phyloP scores from a whole-genome alignment of 2,329 filamentous ascomycete genomes.

The Gnomoniopsis smithogilvyi region DNA sequence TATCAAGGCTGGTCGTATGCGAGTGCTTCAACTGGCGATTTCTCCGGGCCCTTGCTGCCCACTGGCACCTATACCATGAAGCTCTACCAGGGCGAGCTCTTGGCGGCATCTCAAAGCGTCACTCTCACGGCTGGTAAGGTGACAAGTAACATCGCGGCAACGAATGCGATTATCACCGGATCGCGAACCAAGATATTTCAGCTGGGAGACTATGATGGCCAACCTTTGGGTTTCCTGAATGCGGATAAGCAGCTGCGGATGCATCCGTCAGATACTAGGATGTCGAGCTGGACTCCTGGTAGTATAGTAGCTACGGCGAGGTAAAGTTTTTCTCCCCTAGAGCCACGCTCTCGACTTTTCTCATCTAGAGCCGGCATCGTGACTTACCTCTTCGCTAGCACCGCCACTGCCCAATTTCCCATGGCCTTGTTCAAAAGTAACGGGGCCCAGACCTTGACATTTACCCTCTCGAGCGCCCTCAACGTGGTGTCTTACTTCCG shows the following conservation, averaged over 20 bases:
- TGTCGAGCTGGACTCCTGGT: slow-evolving; percentile 56
- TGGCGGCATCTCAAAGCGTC: slow-evolving; percentile 47
- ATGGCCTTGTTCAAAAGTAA: slow-evolving; percentile 68
- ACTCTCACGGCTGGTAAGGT: slow-evolving; percentile 49
- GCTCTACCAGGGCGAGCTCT: slow-evolving; percentile 57
- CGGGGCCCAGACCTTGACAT: slow-evolving; percentile 57
- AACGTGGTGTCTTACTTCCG: slow-evolving; percentile 55
- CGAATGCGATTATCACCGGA: slow-evolving; percentile 43
- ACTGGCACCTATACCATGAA: slow-evolving; percentile 59
- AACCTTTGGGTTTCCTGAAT: slow-evolving; percentile 63
- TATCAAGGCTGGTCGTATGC: slow-evolving; percentile 59
- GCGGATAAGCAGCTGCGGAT: slow-evolving; percentile 64
- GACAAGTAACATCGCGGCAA: slow-evolving; percentile 45
- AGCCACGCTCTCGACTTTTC: not conserved
- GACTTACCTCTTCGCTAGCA: slow-evolving; percentile 21
- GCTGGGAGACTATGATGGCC: slow-evolving; percentile 64
- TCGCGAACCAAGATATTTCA: slow-evolving; percentile 56
- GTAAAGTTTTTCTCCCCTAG: not conserved
- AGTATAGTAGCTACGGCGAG: slow-evolving; percentile 59
- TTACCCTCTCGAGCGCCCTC: slow-evolving; percentile 49
- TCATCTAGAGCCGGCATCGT: not conserved
- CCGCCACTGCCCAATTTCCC: slow-evolving; percentile 50
- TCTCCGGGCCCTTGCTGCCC: slow-evolving; percentile 56
- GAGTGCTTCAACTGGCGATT: slow-evolving; percentile 37
- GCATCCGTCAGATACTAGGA: slow-evolving; percentile 65